These are phyloP conservation scores for Aspergillus uvarum DNA, from an alignment of 2,329 filamentous ascomycete species.

Conservation along the genomic window DNA sequence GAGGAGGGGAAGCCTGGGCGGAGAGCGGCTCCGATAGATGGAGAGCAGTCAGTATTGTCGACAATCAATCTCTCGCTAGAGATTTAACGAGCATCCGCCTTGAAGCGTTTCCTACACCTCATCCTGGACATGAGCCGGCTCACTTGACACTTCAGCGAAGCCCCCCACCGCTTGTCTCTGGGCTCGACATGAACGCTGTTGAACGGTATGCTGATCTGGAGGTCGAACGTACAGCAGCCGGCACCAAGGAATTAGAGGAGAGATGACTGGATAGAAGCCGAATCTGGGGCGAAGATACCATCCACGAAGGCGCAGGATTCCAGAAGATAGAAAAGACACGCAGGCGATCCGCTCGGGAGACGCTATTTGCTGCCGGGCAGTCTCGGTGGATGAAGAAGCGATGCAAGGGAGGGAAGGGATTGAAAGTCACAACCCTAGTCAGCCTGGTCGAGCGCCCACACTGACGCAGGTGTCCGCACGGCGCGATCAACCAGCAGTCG, in stretches of 20 bases:
- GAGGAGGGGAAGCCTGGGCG: constrained; percentile 14
- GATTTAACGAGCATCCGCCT: constrained; percentile 43
- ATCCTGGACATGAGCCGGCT: constrained; percentile 38
- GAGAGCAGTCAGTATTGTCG: constrained; percentile 22
- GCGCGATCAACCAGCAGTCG: constrained; percentile 24
- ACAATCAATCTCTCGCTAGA: constrained; percentile 27
- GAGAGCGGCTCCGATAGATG: constrained; percentile 18
- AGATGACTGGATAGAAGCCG: constrained; percentile 8
- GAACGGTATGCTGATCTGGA: constrained; percentile 17
- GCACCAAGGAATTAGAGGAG: constrained; percentile 2
- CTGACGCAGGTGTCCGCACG: constrained; percentile 29
- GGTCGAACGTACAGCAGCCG: constrained; percentile 15
- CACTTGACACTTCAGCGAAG: constrained; percentile 31
- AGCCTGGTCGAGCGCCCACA: constrained; percentile 18
- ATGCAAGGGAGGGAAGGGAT: constrained; percentile 30
- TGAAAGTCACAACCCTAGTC: constrained; percentile 25
- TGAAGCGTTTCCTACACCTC: constrained; percentile 47
- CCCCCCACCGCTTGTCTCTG: constrained; percentile 24
- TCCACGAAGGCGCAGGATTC: constrained; percentile 19
- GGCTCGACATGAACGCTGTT: constrained; percentile 30
- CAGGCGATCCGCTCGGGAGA: constrained; percentile 16
- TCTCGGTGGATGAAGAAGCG: constrained; percentile 14
- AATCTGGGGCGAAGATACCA: constrained; percentile 17
- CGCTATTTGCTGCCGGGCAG: constrained; percentile 17
- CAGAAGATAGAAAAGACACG: constrained; percentile 20